These are phyloP conservation scores for Monotropa hypopitys DNA, from an alignment of 179 eudicot genomes.

Conservation along the genomic window DNA sequence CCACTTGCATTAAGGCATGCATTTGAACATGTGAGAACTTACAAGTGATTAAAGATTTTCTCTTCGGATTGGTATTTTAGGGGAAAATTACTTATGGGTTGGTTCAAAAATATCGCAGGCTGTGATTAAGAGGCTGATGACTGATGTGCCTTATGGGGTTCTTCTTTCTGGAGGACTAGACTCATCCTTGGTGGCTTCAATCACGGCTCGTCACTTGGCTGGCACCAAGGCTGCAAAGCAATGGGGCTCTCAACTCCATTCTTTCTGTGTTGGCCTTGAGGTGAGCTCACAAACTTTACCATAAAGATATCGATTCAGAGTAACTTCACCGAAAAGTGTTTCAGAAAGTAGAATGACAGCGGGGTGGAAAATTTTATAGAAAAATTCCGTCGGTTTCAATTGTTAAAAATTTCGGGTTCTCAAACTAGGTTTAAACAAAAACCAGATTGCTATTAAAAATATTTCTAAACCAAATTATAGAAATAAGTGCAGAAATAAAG, in stretches of 20 bases:
- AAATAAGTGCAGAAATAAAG: too few relatives aligned
- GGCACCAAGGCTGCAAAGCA: constrained; percentile 68
- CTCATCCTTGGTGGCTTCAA: constrained; percentile 94
- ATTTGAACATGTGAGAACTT: constrained; percentile 57
- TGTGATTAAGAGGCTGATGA: constrained; percentile 84
- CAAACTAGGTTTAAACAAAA: too few relatives aligned
- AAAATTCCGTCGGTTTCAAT: background rate
- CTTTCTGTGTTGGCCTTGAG: constrained; percentile 90
- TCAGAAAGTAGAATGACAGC: background rate
- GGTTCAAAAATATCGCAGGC: constrained; percentile 35
- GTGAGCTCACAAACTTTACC: constrained; percentile 18
- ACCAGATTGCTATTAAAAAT: too few relatives aligned
- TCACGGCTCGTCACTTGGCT: constrained; percentile 75
- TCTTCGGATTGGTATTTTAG: background rate
- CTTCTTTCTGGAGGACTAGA: constrained; percentile 95
- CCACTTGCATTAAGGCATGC: constrained; percentile 59
- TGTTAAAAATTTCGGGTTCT: too few relatives aligned
- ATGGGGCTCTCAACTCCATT: constrained; percentile 88
- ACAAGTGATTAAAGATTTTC: background rate
- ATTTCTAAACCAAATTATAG: too few relatives aligned
- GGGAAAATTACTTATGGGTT: background rate
- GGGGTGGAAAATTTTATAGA: background rate
- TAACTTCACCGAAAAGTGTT: background rate
- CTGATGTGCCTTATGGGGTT: constrained; percentile 98
- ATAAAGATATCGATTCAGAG: background rate